These are phyloP conservation scores for Geoglossum cookeanum DNA, from an alignment of 2,329 filamentous ascomycete species.

Conservation along the genomic window DNA sequence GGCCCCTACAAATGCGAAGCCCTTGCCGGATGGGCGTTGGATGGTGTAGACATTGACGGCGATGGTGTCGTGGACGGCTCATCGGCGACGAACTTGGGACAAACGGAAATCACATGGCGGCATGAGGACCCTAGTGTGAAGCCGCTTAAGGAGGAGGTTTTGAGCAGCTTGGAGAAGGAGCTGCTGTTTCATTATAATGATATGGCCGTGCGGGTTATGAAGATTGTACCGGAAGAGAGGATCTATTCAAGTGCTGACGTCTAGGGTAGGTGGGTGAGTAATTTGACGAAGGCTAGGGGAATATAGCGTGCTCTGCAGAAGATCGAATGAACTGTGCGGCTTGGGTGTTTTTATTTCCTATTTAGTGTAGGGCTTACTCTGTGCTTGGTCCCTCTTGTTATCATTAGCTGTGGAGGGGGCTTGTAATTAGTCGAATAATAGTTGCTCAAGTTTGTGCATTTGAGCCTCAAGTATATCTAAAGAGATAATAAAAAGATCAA, in stretches of 20 bases:
- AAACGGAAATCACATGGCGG: not conserved
- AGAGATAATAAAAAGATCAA: no score
- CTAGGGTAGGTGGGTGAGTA: not conserved
- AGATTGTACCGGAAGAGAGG: not conserved
- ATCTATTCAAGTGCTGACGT: not conserved
- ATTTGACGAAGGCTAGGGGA: no score
- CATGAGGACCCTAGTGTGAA: not conserved
- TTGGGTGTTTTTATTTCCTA: no score
- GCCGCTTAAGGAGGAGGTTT: not conserved
- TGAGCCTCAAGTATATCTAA: no score
- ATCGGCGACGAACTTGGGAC: not conserved
- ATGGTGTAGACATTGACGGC: conserved; percentile 1
- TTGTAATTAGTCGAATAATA: no score
- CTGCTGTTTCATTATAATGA: not conserved
- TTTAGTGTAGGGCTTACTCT: no score
- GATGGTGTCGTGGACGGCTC: conserved; percentile 1
- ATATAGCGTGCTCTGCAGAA: no score
- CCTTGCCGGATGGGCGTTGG: not conserved
- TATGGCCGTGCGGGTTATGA: not conserved
- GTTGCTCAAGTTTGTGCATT: no score
- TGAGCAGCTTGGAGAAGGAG: not conserved
- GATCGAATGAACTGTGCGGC: no score
- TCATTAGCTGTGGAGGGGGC: no score
- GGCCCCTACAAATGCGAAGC: not conserved
- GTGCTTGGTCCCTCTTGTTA: no score